Base-by-base conservation (phyloP, 192 early-diverging fungal genomes). In the Martensiomyces pterosporus region DNA sequence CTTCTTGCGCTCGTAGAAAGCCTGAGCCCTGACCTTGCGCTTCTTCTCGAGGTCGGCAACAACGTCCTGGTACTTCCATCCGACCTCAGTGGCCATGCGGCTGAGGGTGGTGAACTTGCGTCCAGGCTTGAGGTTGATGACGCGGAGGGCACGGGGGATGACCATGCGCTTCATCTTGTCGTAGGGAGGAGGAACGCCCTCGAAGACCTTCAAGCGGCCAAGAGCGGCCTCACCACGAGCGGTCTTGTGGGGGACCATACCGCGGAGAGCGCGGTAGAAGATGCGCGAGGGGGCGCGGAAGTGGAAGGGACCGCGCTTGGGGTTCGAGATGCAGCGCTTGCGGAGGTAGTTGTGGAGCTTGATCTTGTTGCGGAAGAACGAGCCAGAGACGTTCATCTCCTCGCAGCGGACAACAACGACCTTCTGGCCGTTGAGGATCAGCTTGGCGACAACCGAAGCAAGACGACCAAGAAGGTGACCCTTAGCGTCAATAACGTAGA, bases 201-300 rank as follows among this genome's bases (percentile, higher is more conserved):
- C 97, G 52, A 99, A 99, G 75, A 97, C 88, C 91, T 96, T 96
- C 76, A 98, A 78, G 76, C 94, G 89, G 62, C 92, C 91, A 49
- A 99, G 81, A 64, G 96, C 94, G 38, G 90, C 90, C 58, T 91
- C 88, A 82, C 96, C 96, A 65, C 97, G 94, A 42, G 93, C 76
- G 56, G 94, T 95, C 88, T 97, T 98, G 90, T 99, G 97, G 50
- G 97, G 93, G 69, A 97, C 72, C 97, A 99, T 99, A 62, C 97
- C 97, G 49, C 97, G 92, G 73, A 99, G 81, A 41, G 87, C 82
- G 63, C 92, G 89, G 84, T 92, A 95, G 79, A 99, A 92, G 82
- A 93, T 90, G 63, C 90, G 85, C 44, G 90, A 94, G 43, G 96
- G 96, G 51, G 93, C 91, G 52, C 93, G 93, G 88, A 95, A 95